Evolutionary conservation across 495 filamentous ascomycete genomes (phyloP).

Genomic region (Penicillium lividum): DNA sequence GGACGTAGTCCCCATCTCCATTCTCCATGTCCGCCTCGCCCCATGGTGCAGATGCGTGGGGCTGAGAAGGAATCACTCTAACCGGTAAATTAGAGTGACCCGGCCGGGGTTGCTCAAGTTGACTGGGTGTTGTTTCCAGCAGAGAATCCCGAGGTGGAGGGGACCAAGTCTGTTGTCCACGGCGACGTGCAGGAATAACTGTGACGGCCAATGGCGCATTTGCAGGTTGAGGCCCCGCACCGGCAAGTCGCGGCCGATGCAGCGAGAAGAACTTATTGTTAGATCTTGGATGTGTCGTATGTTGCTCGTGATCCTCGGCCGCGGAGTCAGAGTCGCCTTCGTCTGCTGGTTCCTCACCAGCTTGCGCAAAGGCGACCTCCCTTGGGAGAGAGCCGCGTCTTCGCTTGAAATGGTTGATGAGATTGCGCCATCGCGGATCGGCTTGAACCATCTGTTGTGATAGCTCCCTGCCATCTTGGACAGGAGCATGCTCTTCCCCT

Average conservation of each 20-base stretch:
- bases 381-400: conserved; percentile 54
- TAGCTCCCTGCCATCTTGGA: conserved; percentile 27
- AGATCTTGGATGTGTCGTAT: conserved; percentile 16
- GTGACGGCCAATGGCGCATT: conserved; percentile 57
- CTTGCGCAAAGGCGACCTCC: conserved; percentile 54
- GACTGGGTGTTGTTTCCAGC: conserved; percentile 12
- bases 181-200: conserved; percentile 66
- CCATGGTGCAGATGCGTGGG: conserved; percentile 43
- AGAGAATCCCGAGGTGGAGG: conserved; percentile 28
- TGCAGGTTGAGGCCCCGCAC: conserved; percentile 27
- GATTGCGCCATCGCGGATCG: conserved; percentile 49
- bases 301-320: conserved; percentile 27
- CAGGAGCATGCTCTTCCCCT: conserved; percentile 17
- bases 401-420: conserved; percentile 56
- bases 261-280: conserved; percentile 38
- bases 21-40: conserved; percentile 32
- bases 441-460: conserved; percentile 38
- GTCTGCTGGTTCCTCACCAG: conserved; percentile 35
- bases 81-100: conserved; percentile 25
- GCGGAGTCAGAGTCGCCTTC: conserved; percentile 22
- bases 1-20: conserved; percentile 31
- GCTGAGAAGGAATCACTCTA: conserved; percentile 43
- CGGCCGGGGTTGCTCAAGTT: conserved; percentile 5
- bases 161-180: conserved; percentile 49
- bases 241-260: conserved; percentile 27